Conservation (phyloP, 495 filamentous ascomycete genomes). For the Podospora pseudoanserina region DNA sequence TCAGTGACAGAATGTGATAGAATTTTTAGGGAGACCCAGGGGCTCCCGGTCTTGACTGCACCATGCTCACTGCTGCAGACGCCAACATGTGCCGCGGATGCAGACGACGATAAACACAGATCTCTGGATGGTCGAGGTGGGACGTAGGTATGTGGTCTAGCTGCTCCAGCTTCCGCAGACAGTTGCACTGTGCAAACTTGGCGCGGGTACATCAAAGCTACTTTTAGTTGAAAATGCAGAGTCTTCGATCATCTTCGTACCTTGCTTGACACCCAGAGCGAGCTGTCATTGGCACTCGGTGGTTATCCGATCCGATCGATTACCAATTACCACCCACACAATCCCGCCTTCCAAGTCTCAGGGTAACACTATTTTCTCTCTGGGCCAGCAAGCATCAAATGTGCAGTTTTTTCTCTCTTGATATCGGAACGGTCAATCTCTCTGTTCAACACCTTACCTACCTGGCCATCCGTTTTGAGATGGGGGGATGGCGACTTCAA, state of each 20-base stretch:
- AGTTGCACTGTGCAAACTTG: neutral
- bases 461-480: neutral
- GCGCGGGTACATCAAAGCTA: neutral
- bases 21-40: neutral
- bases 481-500: neutral
- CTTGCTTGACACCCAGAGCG: neutral
- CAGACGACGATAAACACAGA: neutral
- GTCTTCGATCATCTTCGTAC: neutral
- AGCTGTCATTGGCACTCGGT: slow-evolving; percentile 3
- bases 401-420: neutral
- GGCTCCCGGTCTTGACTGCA: too few relatives aligned
- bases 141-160: too few relatives aligned
- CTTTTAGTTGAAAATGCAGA: neutral
- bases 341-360: neutral
- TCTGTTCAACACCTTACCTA: neutral
- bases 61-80: neutral
- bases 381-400: neutral
- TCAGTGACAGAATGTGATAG: neutral
- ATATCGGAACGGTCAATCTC: neutral
- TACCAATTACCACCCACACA: neutral
- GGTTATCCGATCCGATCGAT: slow-evolving; percentile 2
- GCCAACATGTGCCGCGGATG: neutral
- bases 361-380: neutral
- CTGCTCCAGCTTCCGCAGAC: neutral
- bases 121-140: neutral